phyloP scores from a whole-genome alignment of 192 early-diverging fungal species.

The Jimgerdemannia flammicorona region DNA sequence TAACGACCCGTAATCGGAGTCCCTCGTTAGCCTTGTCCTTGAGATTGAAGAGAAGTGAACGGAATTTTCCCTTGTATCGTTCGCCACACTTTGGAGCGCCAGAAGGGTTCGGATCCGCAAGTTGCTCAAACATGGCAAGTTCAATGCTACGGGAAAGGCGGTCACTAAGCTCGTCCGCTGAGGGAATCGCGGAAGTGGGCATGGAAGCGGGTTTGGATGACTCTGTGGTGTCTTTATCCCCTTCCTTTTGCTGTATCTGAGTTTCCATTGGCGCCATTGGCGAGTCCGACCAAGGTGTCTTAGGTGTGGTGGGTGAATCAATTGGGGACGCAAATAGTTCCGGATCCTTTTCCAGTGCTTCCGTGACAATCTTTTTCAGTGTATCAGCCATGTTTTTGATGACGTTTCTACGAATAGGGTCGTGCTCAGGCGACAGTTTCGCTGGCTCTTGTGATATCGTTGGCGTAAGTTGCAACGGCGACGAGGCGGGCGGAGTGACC shows the following conservation, averaged over 20 bases:
- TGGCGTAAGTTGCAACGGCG: not conserved
- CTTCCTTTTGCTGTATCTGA: not conserved
- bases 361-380: conserved; percentile 20
- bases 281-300: not conserved
- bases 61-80: conserved; percentile 73
- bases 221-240: not conserved
- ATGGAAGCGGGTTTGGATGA: not conserved
- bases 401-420: conserved; percentile 43
- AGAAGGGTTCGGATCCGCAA: conserved; percentile 31
- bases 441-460: not conserved
- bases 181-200: not conserved
- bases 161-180: conserved; percentile 26
- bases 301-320: not conserved
- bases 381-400: conserved; percentile 39
- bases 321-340: conserved; percentile 15
- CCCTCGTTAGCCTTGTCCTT: conserved; percentile 76
- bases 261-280: not conserved
- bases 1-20: conserved; percentile 60
- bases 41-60: conserved; percentile 78
- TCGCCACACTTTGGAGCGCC: conserved; percentile 38
- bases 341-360: conserved; percentile 12
- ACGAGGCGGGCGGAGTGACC: not conserved
- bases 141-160: conserved; percentile 41
- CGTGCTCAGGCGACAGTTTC: conserved; percentile 17
- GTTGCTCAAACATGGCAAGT: conserved; percentile 41